A percentile compares a stretch with the other conserved stretches of the same genome.
These are phyloP conservation scores for Saitozyma sp. DNA, from an alignment of 768 basidiomycete species.

Conservation along the genomic window DNA sequence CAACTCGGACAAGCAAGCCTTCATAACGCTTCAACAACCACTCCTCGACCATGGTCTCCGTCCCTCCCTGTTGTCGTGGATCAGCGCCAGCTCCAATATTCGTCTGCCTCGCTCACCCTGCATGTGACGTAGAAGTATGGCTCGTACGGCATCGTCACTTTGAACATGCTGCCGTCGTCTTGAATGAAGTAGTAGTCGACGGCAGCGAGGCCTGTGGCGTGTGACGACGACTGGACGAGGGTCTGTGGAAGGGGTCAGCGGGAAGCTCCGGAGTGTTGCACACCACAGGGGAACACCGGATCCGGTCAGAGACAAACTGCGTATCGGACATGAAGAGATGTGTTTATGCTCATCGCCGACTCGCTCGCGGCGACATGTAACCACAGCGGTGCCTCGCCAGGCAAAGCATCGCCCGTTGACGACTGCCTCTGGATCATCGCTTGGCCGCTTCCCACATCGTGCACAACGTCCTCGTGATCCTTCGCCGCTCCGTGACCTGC, in stretches of 20 bases:
- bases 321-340: not conserved
- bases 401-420: no score
- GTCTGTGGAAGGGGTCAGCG: slow-evolving; percentile 59
- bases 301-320: not conserved
- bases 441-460: no score
- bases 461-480: no score
- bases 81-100: slow-evolving; percentile 14
- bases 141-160: slow-evolving; percentile 85
- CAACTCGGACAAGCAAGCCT: slow-evolving; percentile 74
- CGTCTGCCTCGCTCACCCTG: slow-evolving; percentile 63
- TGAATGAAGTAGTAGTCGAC: slow-evolving; percentile 98
- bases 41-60: slow-evolving; percentile 87
- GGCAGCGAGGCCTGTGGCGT: slow-evolving; percentile 78
- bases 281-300: not conserved
- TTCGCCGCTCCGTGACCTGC: no score
- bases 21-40: slow-evolving; percentile 94
- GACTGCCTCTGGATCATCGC: no score
- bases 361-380: no score
- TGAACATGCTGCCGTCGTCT: slow-evolving; percentile 96
- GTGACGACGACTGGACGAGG: slow-evolving; percentile 78
- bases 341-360: no score
- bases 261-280: no score
- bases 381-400: no score
- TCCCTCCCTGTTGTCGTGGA: slow-evolving; percentile 62
- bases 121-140: slow-evolving; percentile 92